phyloP scores from a whole-genome alignment of 306 rosid genomes.

The Ochetophila trinervis region DNA sequence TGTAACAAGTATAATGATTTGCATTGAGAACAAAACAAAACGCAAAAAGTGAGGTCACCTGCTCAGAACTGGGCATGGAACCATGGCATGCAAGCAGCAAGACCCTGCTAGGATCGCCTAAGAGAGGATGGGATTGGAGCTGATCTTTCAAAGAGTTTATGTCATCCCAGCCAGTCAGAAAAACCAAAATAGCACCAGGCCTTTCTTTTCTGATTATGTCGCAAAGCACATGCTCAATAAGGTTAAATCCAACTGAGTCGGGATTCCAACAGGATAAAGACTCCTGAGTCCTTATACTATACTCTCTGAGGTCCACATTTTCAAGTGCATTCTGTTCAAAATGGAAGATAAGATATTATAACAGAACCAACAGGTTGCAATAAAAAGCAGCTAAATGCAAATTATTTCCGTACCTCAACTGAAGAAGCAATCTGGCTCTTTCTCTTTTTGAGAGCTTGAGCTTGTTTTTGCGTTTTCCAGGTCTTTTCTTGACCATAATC shows the following conservation, averaged over 20 bases:
- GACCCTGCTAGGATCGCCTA: constrained; percentile 55
- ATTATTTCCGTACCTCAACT: constrained; percentile 38
- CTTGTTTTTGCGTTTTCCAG: constrained; percentile 59
- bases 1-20: neutral
- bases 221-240: constrained; percentile 43
- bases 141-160: constrained; percentile 52
- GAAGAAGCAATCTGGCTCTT: constrained; percentile 57
- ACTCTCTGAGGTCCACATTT: constrained; percentile 40
- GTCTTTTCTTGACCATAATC: constrained; percentile 62
- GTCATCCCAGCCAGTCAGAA: constrained; percentile 70
- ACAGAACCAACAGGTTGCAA: constrained; percentile 7
- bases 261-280: constrained; percentile 56
- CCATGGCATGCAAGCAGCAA: constrained; percentile 63
- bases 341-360: neutral
- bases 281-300: constrained; percentile 37
- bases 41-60: constrained; percentile 31
- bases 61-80: constrained; percentile 58
- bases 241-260: constrained; percentile 58
- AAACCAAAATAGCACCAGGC: constrained; percentile 54
- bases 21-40: neutral
- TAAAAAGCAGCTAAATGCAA: constrained; percentile 4
- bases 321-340: constrained; percentile 44
- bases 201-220: constrained; percentile 48
- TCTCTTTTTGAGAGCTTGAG: constrained; percentile 39
- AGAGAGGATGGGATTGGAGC: constrained; percentile 50